phyloP scores from a whole-genome alignment of 805 yeast species.

The Candida ascalaphidarum region DNA sequence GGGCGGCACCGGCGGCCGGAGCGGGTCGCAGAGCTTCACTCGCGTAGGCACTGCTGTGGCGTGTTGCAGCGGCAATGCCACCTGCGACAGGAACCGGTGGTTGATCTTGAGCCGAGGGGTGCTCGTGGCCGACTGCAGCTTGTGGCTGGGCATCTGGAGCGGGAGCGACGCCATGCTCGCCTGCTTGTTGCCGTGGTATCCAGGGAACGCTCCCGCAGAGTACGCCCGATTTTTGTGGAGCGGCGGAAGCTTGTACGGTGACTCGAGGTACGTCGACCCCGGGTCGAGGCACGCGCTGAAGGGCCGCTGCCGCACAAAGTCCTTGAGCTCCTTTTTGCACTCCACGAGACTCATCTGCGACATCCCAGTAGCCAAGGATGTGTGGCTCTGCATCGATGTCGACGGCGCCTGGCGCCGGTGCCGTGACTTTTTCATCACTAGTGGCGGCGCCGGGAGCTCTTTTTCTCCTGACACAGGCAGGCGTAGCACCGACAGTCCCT shows the following conservation, averaged over 20 bases:
- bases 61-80: background rate
- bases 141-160: too few species aligned
- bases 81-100: too few species aligned
- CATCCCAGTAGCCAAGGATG: constrained; percentile 1
- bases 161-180: too few species aligned
- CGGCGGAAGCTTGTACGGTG: too few species aligned
- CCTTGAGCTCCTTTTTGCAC: constrained; percentile 8
- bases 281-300: constrained; percentile 17
- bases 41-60: background rate
- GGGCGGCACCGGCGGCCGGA: background rate
- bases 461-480: too few species aligned
- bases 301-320: constrained; percentile 16
- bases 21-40: background rate
- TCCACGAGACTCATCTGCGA: constrained; percentile 3
- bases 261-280: too few species aligned
- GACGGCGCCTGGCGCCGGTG: background rate
- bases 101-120: background rate
- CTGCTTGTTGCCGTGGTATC: too few species aligned
- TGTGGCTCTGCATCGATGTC: too few species aligned
- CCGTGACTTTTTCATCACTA: constrained; percentile 1
- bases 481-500: too few species aligned
- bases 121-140: background rate
- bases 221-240: too few species aligned
- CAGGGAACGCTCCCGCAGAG: too few species aligned
- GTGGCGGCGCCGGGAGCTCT: background rate